Evolutionary conservation across 139 green algal genomes (phyloP), one percentile per base, ranked within the genome.

Genomic region (Tetradesmus lagerheimii): DNA sequence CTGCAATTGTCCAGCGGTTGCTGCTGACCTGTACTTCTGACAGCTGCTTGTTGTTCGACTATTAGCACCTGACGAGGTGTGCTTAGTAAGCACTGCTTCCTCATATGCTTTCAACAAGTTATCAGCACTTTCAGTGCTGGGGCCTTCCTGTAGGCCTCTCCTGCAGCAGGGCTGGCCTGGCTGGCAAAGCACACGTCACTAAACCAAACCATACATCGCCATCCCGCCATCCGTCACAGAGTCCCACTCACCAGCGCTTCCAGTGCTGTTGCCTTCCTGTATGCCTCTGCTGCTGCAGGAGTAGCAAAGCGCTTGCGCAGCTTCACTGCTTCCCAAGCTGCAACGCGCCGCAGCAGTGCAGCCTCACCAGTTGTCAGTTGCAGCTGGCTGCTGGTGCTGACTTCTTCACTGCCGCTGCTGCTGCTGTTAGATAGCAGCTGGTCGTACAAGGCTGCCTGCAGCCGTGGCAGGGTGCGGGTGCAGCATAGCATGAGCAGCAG

Each of bases 181-280:
- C 62, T 64, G 20, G 2, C 27, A 31, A 29, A 27, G 11, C n/a
- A 20, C 18, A 29, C 34, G 18, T 16, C 81, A 29, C 29, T 20
- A 34, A 8, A 8, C 11, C n/a, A 25, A 35, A 16, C 31, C 39
- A 31, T 8, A 27, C 27, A 25, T 85, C 25, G n/a, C n/a, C n/a
- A n/a, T n/a, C n/a, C n/a, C n/a, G n/a, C n/a, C n/a, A n/a, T n/a
- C n/a, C n/a, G n/a, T n/a, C n/a, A n/a, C n/a, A n/a, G 25, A 85
- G 2, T 15, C 50, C n/a, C 81, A 43, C 84, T 31, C 43, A 89
- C 67, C 85, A 89, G 64, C 14, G 85, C 85, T 34, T 89, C 85
- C 39, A 89, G 45, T 18, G 85, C 85, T 41, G 85, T 89, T 0
- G 85, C 85, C 31, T 83, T 89, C 39, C 85, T 57, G 71, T 89